Base-by-base conservation (phyloP, 1,284 basidiomycete species). In the Abortiporus biennis region DNA sequence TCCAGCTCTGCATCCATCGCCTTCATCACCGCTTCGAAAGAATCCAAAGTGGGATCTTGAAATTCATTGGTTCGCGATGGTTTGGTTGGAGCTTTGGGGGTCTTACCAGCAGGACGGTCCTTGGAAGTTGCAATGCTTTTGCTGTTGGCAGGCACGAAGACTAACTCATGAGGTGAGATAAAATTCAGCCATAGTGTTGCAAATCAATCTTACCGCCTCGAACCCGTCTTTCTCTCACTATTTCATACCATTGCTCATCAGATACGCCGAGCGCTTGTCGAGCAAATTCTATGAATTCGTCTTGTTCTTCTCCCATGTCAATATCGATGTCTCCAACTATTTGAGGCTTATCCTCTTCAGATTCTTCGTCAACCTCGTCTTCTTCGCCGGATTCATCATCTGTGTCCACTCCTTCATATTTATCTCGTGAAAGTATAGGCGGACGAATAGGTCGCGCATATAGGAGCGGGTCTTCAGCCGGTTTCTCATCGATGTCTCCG, bases 1-100 rank as follows among this genome's bases (percentile, higher is more conserved):
- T 68, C 68, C 12, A 96, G 71, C 53, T 94, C 89, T 15, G 69
- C 75, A 53, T 98, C 94, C 85, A 97, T 91, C 1, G 91, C 91
- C 54, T 80, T 76, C 94, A 97, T 97, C 30, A 97, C 86, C 5
- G 84, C 78, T 55, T 98, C 94, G 52, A 97, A 97, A 0, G 89
- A 90, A 58, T 92, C 76, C n/a, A 97, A 69, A 38, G n/a, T n/a
- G n/a, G n/a, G n/a, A n/a, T n/a, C n/a, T 82, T 77, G 3, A 78
- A 73, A 56, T 92, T 78, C 6, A 29, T 29, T 29, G n/a, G n/a
- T n/a, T n/a, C n/a, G n/a, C n/a, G n/a, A n/a, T n/a, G n/a, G n/a
- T n/a, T n/a, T n/a, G n/a, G n/a, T n/a, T n/a, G n/a, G n/a, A n/a
- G n/a, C n/a, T n/a, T n/a, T n/a, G n/a, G n/a, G n/a, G n/a, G n/a